Conservation (phyloP, 495 filamentous ascomycete genomes). For the Margaritispora aquatica region DNA sequence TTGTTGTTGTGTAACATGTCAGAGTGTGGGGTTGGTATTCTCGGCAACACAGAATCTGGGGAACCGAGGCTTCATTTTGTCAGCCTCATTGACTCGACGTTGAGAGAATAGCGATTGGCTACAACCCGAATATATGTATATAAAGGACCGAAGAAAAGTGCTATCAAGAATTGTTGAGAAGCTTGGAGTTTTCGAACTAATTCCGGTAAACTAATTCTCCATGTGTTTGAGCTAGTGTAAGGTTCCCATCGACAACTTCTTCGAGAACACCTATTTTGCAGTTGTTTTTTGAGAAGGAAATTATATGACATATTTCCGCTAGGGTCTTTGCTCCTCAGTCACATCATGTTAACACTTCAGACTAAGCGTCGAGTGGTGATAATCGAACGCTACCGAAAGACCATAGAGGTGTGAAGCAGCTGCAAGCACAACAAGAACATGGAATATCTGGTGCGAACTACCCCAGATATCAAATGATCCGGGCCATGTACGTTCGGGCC, state of each 20-base stretch:
- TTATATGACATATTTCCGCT: too few species aligned
- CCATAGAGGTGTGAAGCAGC: conserved; percentile 59
- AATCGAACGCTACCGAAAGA: conserved; percentile 43
- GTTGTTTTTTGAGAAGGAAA: too few species aligned
- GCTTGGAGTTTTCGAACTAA: too few species aligned
- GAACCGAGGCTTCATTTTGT: background rate
- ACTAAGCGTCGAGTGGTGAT: conserved; percentile 23
- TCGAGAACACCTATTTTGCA: too few species aligned
- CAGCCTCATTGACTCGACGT: background rate
- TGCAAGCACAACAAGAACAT: conserved; percentile 63
- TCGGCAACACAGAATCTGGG: background rate
- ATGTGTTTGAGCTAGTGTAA: background rate
- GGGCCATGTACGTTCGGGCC: conserved; percentile 57
- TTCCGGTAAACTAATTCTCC: too few species aligned
- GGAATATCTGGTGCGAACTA: conserved; percentile 76
- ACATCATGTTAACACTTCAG: background rate
- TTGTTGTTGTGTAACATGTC: background rate
- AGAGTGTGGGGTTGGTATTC: background rate
- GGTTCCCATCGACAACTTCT: background rate
- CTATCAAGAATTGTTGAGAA: too few species aligned
- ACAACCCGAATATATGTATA: background rate
- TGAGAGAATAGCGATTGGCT: background rate
- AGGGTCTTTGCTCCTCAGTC: too few species aligned
- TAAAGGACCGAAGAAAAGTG: background rate
- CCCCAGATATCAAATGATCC: conserved; percentile 71